Percentiles rank a stretch among this genome's conserved stretches.
phyloP scores from a whole-genome alignment of 192 early-diverging fungal species.

The Pilobolus umbonatus region DNA sequence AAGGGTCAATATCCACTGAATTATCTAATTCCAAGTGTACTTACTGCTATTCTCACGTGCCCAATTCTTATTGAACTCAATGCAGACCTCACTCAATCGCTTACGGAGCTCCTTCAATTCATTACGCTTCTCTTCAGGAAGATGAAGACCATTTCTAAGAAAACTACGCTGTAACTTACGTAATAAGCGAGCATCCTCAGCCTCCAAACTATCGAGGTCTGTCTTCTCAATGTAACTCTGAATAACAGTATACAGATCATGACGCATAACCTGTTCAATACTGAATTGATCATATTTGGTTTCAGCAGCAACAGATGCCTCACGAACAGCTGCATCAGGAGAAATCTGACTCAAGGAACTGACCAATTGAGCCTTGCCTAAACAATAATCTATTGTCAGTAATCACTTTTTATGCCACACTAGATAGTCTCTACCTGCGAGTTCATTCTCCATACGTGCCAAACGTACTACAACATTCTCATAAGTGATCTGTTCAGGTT shows the following conservation, averaged over 20 bases:
- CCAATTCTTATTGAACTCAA: constrained; percentile 68
- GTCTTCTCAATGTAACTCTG: constrained; percentile 45
- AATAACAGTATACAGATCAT: constrained; percentile 61
- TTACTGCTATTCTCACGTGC: constrained; percentile 60
- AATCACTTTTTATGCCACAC: too few relatives aligned
- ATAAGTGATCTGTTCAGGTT: constrained; percentile 32
- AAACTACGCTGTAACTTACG: constrained; percentile 62
- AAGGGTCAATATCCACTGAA: too few relatives aligned
- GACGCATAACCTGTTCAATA: constrained; percentile 59
- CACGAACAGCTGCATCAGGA: constrained; percentile 56
- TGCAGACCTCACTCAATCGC: constrained; percentile 61
- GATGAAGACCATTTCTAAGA: constrained; percentile 66
- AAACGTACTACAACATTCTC: constrained; percentile 38
- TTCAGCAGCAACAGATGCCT: constrained; percentile 61
- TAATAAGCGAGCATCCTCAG: constrained; percentile 67
- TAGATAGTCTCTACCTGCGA: constrained; percentile 20
- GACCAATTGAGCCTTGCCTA: constrained; percentile 11
- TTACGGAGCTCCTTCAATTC: constrained; percentile 60
- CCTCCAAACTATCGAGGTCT: constrained; percentile 41
- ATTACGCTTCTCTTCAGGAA: constrained; percentile 55
- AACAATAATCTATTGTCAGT: too few relatives aligned
- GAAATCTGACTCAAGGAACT: constrained; percentile 28
- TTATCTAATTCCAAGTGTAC: constrained; percentile 40
- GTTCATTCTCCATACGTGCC: constrained; percentile 26
- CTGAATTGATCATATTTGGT: constrained; percentile 58